A percentile compares a stretch with the other conserved stretches of the same genome.
Conservation (phyloP, 1,284 basidiomycete genomes). For the Microbotryomycetes sp. region DNA sequence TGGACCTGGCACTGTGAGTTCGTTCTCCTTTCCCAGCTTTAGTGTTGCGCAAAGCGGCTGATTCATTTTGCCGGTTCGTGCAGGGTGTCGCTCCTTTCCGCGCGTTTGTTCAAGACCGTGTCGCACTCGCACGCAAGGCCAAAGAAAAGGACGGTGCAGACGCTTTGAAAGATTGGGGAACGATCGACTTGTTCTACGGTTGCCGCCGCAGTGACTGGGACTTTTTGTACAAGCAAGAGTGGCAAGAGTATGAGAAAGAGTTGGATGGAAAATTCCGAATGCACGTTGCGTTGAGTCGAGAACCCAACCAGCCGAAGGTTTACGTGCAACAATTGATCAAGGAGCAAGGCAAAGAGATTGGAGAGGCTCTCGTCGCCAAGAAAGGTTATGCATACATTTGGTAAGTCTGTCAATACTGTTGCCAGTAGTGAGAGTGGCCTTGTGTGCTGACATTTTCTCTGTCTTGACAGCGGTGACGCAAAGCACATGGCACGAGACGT, state of each 20-base stretch:
- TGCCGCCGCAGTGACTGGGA: conserved; percentile 82
- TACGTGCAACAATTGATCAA: conserved; percentile 97
- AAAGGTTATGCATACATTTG: conserved; percentile 67
- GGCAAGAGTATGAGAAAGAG: conserved; percentile 78
- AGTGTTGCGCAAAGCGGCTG: not conserved
- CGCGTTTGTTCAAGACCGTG: conserved; percentile 94
- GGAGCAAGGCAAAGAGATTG: conserved; percentile 71
- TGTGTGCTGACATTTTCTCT: not conserved
- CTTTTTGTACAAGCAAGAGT: conserved; percentile 91
- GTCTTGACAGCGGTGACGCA: conserved; percentile 81
- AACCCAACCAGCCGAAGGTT: conserved; percentile 65
- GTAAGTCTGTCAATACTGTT: conserved; percentile 6
- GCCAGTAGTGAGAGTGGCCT: not conserved
- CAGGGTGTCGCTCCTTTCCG: conserved; percentile 97
- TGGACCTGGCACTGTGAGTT: conserved; percentile 87
- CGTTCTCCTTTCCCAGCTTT: not conserved
- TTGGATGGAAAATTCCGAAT: conserved; percentile 85
- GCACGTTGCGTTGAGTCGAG: conserved; percentile 81
- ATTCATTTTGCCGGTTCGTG: conserved; percentile 9
- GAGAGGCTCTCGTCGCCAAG: conserved; percentile 80
- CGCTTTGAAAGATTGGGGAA: conserved; percentile 83
- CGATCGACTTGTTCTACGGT: conserved; percentile 88
- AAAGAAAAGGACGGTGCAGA: conserved; percentile 87
- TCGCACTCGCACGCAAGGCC: conserved; percentile 86
- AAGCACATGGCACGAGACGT: conserved; percentile 93